Percentiles rank a stretch among this genome's conserved stretches.
These are phyloP conservation scores for Russula dissimulans DNA, from an alignment of 768 basidiomycete genomes.

Conservation along the genomic window DNA sequence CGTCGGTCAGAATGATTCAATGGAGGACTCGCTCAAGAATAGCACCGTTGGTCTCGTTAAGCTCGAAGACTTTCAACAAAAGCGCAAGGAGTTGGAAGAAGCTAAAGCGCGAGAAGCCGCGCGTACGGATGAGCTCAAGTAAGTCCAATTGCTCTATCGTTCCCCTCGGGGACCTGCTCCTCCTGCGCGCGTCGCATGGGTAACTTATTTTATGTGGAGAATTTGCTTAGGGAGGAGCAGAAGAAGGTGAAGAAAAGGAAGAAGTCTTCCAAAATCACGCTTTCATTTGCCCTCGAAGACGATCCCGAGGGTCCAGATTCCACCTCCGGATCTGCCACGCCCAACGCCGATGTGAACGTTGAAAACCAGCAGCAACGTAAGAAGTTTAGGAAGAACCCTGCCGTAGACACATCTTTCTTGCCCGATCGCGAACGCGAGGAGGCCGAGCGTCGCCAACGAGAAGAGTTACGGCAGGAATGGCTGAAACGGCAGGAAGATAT, in stretches of 20 bases:
- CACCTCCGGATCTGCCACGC: constrained; percentile 27
- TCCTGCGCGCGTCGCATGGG: constrained; percentile 25
- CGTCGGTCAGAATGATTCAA: constrained; percentile 87
- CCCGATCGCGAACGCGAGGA: constrained; percentile 98
- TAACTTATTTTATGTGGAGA: constrained; percentile 73
- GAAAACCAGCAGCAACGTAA: constrained; percentile 54
- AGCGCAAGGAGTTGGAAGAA: constrained; percentile 82
- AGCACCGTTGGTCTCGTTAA: constrained; percentile 86
- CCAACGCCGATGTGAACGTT: constrained; percentile 28
- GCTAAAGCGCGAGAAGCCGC: constrained; percentile 86
- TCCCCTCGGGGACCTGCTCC: constrained; percentile 16
- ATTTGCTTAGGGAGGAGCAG: constrained; percentile 78
- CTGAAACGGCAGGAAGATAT: constrained; percentile 59
- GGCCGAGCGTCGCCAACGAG: constrained; percentile 78
- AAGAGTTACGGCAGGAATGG: constrained; percentile 87
- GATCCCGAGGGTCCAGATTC: constrained; percentile 47
- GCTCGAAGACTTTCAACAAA: constrained; percentile 88
- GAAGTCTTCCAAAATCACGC: constrained; percentile 76
- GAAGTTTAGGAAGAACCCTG: constrained; percentile 89
- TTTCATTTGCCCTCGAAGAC: constrained; percentile 89
- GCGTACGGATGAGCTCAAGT: constrained; percentile 77
- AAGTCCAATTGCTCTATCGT: constrained; percentile 35
- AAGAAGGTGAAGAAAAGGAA: constrained; percentile 89
- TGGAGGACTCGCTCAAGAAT: constrained; percentile 89
- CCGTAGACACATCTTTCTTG: constrained; percentile 95